Evolutionary conservation across 768 basidiomycete species (phyloP).

Genomic region (Megacollybia marginata): DNA sequence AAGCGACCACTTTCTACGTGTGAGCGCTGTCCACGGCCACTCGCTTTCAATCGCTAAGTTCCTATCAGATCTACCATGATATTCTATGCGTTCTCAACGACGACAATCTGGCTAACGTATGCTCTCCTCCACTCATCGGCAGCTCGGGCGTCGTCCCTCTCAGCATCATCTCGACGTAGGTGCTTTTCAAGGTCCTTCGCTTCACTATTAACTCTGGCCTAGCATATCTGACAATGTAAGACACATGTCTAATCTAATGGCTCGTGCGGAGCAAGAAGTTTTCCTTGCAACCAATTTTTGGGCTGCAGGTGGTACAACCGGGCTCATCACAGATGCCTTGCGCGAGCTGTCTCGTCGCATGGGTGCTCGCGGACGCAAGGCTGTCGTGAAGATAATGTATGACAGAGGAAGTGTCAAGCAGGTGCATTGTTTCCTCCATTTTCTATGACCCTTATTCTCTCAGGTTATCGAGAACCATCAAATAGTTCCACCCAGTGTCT

Average conservation of each 20-base stretch:
- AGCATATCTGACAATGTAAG: conserved; percentile 69
- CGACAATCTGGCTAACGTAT: conserved; percentile 48
- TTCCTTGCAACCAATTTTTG: conserved; percentile 64
- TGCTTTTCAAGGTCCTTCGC: neutral
- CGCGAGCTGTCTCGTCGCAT: conserved; percentile 43
- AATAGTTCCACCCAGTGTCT: conserved; percentile 36
- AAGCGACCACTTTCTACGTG: conserved; percentile 56
- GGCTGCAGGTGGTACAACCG: conserved; percentile 45
- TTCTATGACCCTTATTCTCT: neutral
- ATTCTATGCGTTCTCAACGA: conserved; percentile 50
- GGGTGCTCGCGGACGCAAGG: conserved; percentile 33
- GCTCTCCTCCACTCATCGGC: conserved; percentile 58
- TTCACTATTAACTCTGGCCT: neutral
- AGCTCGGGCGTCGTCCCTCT: conserved; percentile 57
- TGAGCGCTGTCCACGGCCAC: conserved; percentile 14
- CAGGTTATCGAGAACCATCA: conserved; percentile 33
- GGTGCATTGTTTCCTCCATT: conserved; percentile 9
- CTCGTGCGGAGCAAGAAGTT: conserved; percentile 55
- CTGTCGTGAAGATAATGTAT: conserved; percentile 63
- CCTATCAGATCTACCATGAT: conserved; percentile 49
- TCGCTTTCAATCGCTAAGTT: neutral
- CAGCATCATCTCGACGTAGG: conserved; percentile 49
- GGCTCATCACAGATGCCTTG: conserved; percentile 42
- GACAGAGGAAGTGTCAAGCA: conserved; percentile 60
- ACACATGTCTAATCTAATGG: conserved; percentile 58